Conservation (phyloP, 148 eudicot species). For the Simmondsia chinensis region DNA sequence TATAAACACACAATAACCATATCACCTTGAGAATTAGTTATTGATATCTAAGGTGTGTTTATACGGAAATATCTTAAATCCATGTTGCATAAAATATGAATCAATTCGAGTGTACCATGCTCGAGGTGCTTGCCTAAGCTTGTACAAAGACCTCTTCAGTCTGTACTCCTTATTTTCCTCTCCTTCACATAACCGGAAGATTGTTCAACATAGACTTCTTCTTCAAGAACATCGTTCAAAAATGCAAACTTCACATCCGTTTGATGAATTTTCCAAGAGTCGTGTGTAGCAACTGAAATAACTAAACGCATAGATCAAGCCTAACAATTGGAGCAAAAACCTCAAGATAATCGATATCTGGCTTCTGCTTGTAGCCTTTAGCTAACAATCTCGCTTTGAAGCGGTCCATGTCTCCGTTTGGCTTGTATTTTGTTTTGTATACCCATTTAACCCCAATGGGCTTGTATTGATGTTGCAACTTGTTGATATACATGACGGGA, state of each 20-base stretch:
- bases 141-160: slow-evolving; percentile 5
- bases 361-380: background rate
- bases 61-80: slow-evolving; percentile 6
- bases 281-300: background rate
- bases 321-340: slow-evolving; percentile 2
- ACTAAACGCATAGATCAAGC: background rate
- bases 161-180: slow-evolving; percentile 8
- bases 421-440: background rate
- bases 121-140: slow-evolving; percentile 12
- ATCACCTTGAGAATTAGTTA: background rate
- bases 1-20: slow-evolving; percentile 2
- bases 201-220: slow-evolving; percentile 7
- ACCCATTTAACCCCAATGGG: background rate
- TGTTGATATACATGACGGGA: no score
- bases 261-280: background rate
- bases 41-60: slow-evolving; percentile 6
- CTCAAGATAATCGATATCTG: background rate
- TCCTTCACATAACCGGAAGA: slow-evolving; percentile 4
- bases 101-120: slow-evolving; percentile 8
- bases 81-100: background rate
- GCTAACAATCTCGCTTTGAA: background rate
- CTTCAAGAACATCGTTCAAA: slow-evolving; percentile 1
- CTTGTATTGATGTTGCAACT: no score
- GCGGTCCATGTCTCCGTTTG: background rate
- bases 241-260: slow-evolving; percentile 9